A percentile compares a stretch with the other conserved stretches of the same genome.
These are phyloP conservation scores for Vitellaria paradoxa DNA, from an alignment of 179 eudicot genomes.

Conservation along the genomic window DNA sequence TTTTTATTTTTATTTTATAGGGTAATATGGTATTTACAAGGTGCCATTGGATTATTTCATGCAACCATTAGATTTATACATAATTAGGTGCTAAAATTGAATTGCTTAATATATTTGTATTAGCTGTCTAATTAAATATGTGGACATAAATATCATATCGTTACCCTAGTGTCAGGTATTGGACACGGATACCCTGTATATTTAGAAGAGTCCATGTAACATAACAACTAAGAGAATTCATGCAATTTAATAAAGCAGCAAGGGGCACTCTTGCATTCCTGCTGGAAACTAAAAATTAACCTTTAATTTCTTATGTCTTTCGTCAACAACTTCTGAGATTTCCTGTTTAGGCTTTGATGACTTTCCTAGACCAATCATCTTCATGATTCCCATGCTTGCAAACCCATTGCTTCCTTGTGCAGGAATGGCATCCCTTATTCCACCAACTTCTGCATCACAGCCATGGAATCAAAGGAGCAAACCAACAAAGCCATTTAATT, in stretches of 20 bases:
- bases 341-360: constrained; percentile 50
- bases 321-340: constrained; percentile 26
- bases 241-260: background rate
- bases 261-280: background rate
- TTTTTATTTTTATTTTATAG: no score
- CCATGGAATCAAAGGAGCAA: constrained; percentile 8
- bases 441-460: constrained; percentile 27
- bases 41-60: no score
- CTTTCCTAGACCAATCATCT: constrained; percentile 61
- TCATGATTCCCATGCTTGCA: constrained; percentile 48
- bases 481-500: constrained; percentile 1
- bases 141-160: no score
- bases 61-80: no score
- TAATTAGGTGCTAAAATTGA: no score
- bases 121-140: no score
- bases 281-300: constrained; percentile 29
- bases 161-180: no score
- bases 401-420: constrained; percentile 47
- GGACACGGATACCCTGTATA: no score
- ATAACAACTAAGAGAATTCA: background rate
- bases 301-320: constrained; percentile 48
- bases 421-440: constrained; percentile 22
- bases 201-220: background rate
- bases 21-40: no score
- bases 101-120: no score